A percentile compares a stretch with the other conserved stretches of the same genome.
These are phyloP conservation scores for Mycosphaerella arachidis DNA, from an alignment of 2,329 filamentous ascomycete species.

Conservation along the genomic window DNA sequence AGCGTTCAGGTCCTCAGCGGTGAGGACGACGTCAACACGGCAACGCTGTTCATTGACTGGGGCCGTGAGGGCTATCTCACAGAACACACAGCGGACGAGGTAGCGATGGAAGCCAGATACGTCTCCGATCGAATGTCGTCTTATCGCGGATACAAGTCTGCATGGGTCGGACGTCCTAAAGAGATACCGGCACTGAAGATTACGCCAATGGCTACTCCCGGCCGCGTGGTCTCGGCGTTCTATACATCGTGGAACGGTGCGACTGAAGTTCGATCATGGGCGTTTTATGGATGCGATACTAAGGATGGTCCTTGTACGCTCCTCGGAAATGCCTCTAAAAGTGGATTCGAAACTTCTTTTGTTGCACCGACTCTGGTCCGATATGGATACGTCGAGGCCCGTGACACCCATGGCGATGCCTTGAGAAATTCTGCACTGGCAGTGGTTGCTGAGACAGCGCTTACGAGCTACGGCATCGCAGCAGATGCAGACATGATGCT, in stretches of 20 bases:
- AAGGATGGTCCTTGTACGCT: neutral
- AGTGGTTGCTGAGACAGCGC: neutral
- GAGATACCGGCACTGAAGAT: neutral
- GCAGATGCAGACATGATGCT: neutral
- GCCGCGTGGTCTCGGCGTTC: slow-evolving; percentile 22
- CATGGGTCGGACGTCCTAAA: slow-evolving; percentile 34
- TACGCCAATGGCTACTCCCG: neutral
- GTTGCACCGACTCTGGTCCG: neutral
- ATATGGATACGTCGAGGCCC: neutral
- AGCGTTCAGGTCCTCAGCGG: slow-evolving; percentile 8
- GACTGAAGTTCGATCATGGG: slow-evolving; percentile 42
- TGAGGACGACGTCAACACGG: slow-evolving; percentile 1
- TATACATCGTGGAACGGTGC: slow-evolving; percentile 51
- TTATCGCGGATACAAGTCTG: slow-evolving; percentile 48
- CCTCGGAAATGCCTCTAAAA: slow-evolving; percentile 7
- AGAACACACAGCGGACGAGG: slow-evolving; percentile 2
- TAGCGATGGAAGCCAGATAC: slow-evolving; percentile 26
- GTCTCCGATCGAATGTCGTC: slow-evolving; percentile 31
- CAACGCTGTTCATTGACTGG: slow-evolving; percentile 49
- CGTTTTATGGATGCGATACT: slow-evolving; percentile 23
- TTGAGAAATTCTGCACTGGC: neutral
- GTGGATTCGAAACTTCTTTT: slow-evolving; percentile 13
- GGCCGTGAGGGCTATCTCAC: slow-evolving; percentile 23
- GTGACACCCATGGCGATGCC: neutral
- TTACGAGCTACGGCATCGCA: neutral